phyloP scores from a whole-genome alignment of 1,284 basidiomycete species.

The Ceratobasidium papillatum region DNA sequence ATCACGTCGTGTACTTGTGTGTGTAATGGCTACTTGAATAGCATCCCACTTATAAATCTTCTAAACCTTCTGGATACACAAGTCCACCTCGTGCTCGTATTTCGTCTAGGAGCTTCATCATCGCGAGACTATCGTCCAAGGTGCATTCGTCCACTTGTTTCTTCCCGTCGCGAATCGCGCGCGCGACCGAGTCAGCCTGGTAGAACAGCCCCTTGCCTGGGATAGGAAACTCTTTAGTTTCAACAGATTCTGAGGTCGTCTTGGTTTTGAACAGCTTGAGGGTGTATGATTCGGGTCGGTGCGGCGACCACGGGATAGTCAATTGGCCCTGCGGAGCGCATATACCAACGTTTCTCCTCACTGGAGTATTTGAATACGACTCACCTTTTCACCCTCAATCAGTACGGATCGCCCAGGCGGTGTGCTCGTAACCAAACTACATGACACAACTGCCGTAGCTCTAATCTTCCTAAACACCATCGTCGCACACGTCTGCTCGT shows the following conservation, averaged over 20 bases:
- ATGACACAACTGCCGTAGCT: slow-evolving; percentile 47
- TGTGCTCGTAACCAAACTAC: slow-evolving; percentile 44
- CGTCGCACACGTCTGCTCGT: slow-evolving; percentile 55
- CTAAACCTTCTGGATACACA: slow-evolving; percentile 2
- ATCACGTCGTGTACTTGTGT: slow-evolving; percentile 16
- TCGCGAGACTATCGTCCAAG: slow-evolving; percentile 52
- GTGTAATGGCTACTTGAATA: slow-evolving; percentile 20
- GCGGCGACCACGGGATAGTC: slow-evolving; percentile 44
- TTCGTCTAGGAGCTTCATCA: slow-evolving; percentile 53
- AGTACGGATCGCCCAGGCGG: slow-evolving; percentile 36
- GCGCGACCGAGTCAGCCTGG: slow-evolving; percentile 55
- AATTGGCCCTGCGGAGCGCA: slow-evolving; percentile 42
- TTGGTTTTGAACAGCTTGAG: slow-evolving; percentile 46
- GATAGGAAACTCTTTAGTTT: slow-evolving; percentile 50
- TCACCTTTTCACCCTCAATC: slow-evolving; percentile 39
- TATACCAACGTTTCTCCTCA: background rate
- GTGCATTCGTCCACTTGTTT: slow-evolving; percentile 48
- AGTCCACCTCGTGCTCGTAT: slow-evolving; percentile 44
- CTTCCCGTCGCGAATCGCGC: slow-evolving; percentile 55
- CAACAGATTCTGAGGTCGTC: slow-evolving; percentile 44
- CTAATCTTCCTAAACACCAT: slow-evolving; percentile 56
- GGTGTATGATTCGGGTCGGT: slow-evolving; percentile 48
- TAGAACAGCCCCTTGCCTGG: slow-evolving; percentile 49
- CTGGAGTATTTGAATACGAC: background rate
- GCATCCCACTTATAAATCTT: slow-evolving; percentile 4